These are phyloP conservation scores for Phoenix dactylifera DNA, from an alignment of 176 grass and related monocot species.

Conservation along the genomic window DNA sequence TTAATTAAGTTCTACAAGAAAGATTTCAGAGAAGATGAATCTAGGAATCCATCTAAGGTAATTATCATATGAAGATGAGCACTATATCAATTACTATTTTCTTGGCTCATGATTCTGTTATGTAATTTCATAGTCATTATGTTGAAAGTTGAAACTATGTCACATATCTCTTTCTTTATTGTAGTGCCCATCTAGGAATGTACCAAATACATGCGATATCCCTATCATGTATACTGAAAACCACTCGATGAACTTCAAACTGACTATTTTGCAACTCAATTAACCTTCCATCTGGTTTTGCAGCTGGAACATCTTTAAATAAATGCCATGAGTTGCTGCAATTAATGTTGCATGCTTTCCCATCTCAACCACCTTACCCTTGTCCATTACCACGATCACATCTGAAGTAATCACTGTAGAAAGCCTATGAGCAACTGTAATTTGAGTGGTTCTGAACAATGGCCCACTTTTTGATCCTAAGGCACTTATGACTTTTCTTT, in stretches of 20 bases:
- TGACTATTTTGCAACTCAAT: background rate
- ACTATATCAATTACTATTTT: too few relatives aligned
- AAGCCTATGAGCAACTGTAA: slow-evolving; percentile 48
- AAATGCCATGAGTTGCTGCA: slow-evolving; percentile 21
- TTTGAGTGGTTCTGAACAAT: slow-evolving; percentile 30
- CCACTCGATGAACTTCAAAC: too few relatives aligned
- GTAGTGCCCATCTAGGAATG: too few relatives aligned
- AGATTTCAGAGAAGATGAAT: too few relatives aligned
- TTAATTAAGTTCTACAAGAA: slow-evolving; percentile 52
- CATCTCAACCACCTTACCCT: slow-evolving; percentile 34
- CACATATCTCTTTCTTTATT: too few relatives aligned
- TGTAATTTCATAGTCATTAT: too few relatives aligned
- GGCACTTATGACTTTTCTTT: slow-evolving; percentile 29
- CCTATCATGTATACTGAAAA: too few relatives aligned
- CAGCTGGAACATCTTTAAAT: slow-evolving; percentile 33
- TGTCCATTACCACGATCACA: slow-evolving; percentile 43
- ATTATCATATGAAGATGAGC: too few relatives aligned
- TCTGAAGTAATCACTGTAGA: slow-evolving; percentile 38
- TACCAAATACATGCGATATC: too few relatives aligned
- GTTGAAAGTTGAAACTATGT: too few relatives aligned
- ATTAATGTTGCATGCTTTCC: slow-evolving; percentile 27
- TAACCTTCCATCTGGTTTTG: slow-evolving; percentile 37
- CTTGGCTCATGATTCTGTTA: too few relatives aligned
- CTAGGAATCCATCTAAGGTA: too few relatives aligned
- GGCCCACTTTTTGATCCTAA: slow-evolving; percentile 11